Evolutionary conservation across 164 flowering plant species (phyloP), one percentile per base, ranked within the genome.

Genomic region (Piper betle): DNA sequence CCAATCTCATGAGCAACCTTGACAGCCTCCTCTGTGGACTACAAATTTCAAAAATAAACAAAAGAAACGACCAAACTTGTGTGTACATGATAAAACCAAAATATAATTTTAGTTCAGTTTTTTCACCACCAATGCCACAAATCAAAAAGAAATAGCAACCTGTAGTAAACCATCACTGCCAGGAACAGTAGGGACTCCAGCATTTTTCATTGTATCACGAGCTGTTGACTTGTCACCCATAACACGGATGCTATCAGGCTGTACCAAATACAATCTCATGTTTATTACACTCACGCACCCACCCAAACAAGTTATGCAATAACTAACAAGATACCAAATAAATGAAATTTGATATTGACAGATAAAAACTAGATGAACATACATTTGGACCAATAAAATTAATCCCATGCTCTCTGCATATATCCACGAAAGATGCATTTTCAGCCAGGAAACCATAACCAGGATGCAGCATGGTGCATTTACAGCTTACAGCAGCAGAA

Each of bases 161-260:
- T 86, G 81, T 55, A 93, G 69, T 64, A 93, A 71, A 54, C 99
- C 99, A 46, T 86, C 95, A 77, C 99, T 93, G 69, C 99, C 99
- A 15, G 99, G 99, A 37, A 93, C 99, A 71, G 99, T 93, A 48
- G 99, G 99, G 68, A 93, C 99, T 66, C 97, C 96, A 61, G 99
- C 97, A 67, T 85, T 82, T 76, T 88, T 93, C 99, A 93, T 93
- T 62, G 97, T 93, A 2, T 93, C 95, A 63, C 99, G 77, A 16
- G 99, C 99, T 74, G 99, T 93, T 59, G 99, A 64, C 74, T 93
- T 93, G 74, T 93, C 97, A 73, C 99, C 99, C 99, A 93, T 93
- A 52, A 88, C 88, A 48, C 96, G 87, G 58, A 90, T 93, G 46
- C 60, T 58, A 13, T 58, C 46, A 37, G 60, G 46, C 60, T 58